phyloP scores from a whole-genome alignment of 169 alveolate genomes.

The Amoebophrya sp. region DNA sequence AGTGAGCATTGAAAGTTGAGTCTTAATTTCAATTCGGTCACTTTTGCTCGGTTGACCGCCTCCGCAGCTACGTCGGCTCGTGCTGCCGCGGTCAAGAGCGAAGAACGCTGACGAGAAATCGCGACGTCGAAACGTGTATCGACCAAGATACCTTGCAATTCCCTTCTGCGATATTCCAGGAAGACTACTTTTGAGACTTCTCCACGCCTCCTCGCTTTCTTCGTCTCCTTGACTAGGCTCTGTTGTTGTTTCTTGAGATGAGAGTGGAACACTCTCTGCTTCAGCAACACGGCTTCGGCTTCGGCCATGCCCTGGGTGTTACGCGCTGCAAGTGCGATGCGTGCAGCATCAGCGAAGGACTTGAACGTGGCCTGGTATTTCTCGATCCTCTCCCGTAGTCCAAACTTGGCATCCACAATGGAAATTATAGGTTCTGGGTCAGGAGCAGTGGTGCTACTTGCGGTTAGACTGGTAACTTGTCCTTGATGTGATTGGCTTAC shows the following conservation, averaged over 20 bases:
- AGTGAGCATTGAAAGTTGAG: too few species aligned
- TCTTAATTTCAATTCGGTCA: too few species aligned
- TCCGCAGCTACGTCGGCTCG: not conserved
- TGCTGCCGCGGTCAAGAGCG: not conserved
- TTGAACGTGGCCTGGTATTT: too few species aligned
- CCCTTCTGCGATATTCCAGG: not conserved
- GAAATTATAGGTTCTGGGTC: too few species aligned
- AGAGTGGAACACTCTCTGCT: not conserved
- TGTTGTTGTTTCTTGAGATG: not conserved
- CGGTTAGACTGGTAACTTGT: too few species aligned
- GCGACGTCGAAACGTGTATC: not conserved
- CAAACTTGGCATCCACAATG: too few species aligned
- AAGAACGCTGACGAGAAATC: not conserved
- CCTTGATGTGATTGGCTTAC: too few species aligned
- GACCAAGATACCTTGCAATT: not conserved
- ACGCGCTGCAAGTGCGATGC: not conserved
- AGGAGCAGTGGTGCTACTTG: too few species aligned
- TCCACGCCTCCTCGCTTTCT: not conserved
- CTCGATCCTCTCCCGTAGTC: too few species aligned
- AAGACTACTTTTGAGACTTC: not conserved
- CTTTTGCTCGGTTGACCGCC: not conserved
- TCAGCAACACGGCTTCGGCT: not conserved
- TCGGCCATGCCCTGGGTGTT: not conserved
- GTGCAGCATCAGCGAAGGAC: not conserved
- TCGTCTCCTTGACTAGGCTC: not conserved